Evolutionary conservation across 345 rosid species (phyloP).

Genomic region (Corchorus capsularis): DNA sequence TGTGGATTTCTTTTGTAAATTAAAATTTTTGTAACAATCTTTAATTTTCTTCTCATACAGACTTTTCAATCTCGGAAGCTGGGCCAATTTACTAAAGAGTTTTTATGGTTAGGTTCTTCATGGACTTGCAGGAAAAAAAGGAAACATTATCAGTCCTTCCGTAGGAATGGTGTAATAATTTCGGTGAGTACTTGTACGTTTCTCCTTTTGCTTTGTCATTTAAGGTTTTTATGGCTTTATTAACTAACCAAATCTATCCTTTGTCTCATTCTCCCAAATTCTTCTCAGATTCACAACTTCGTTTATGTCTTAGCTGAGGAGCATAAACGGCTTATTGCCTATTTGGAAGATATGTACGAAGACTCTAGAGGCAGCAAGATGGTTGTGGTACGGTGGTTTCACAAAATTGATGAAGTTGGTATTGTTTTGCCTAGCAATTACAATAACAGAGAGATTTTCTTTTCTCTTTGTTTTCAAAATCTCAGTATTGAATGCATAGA

Average conservation of each 20-base stretch:
- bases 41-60: slow-evolving; percentile 22
- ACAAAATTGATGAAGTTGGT: slow-evolving; percentile 90
- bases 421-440: slow-evolving; percentile 50
- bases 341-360: slow-evolving; percentile 82
- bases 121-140: slow-evolving; percentile 62
- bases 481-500: slow-evolving; percentile 83
- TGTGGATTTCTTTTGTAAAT: not conserved
- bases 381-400: slow-evolving; percentile 92
- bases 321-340: slow-evolving; percentile 67
- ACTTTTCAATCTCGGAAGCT: slow-evolving; percentile 33
- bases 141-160: slow-evolving; percentile 66
- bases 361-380: slow-evolving; percentile 67
- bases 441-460: slow-evolving; percentile 81
- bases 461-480: slow-evolving; percentile 87
- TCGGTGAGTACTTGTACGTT: slow-evolving; percentile 49
- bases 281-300: slow-evolving; percentile 64
- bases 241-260: not conserved
- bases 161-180: slow-evolving; percentile 59
- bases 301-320: slow-evolving; percentile 81
- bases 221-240: not conserved
- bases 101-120: slow-evolving; percentile 67
- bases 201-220: not conserved
- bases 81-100: slow-evolving; percentile 27
- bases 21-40: not conserved
- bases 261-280: slow-evolving; percentile 4